A percentile compares a stretch with the other conserved stretches of the same genome.
phyloP scores from a whole-genome alignment of 148 eudicot genomes.

The Agrostemma githago region DNA sequence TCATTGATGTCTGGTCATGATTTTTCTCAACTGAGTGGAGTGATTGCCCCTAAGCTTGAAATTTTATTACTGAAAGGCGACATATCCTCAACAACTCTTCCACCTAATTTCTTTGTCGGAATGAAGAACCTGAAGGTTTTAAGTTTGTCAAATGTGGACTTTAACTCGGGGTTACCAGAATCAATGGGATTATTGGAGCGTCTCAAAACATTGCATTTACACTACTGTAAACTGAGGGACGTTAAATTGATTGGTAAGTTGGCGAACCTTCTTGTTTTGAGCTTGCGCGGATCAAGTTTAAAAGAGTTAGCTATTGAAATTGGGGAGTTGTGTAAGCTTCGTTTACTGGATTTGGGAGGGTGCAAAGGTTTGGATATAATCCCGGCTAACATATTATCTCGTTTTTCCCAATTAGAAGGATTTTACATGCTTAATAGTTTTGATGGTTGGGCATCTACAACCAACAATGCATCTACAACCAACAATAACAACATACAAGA shows the following conservation, averaged over 20 bases:
- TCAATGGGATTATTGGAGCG: not conserved
- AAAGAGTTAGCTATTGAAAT: slow-evolving; percentile 2
- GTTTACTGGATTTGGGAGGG: slow-evolving; percentile 7
- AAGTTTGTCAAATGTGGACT: not conserved
- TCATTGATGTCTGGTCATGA: slow-evolving; percentile 13
- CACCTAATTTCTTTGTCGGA: slow-evolving; percentile 4
- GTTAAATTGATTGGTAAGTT: slow-evolving; percentile 3
- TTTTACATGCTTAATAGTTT: not conserved
- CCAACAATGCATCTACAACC: too few relatives aligned
- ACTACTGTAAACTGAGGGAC: slow-evolving; percentile 3
- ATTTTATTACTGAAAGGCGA: slow-evolving; percentile 2
- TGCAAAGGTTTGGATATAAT: not conserved
- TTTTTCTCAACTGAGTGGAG: not conserved
- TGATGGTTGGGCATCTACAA: not conserved
- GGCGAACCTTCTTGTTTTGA: slow-evolving; percentile 2
- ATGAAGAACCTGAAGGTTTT: slow-evolving; percentile 6
- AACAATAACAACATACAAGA: too few relatives aligned
- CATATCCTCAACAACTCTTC: not conserved
- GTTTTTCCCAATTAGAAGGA: slow-evolving; percentile 9
- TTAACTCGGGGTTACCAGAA: not conserved
- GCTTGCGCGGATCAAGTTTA: not conserved
- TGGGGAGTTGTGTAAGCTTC: not conserved
- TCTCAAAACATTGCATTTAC: slow-evolving; percentile 10
- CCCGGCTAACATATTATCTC: slow-evolving; percentile 6
- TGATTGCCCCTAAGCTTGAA: not conserved